phyloP scores from a whole-genome alignment of 148 eudicot genomes.

The Rhododendron williamsianum region DNA sequence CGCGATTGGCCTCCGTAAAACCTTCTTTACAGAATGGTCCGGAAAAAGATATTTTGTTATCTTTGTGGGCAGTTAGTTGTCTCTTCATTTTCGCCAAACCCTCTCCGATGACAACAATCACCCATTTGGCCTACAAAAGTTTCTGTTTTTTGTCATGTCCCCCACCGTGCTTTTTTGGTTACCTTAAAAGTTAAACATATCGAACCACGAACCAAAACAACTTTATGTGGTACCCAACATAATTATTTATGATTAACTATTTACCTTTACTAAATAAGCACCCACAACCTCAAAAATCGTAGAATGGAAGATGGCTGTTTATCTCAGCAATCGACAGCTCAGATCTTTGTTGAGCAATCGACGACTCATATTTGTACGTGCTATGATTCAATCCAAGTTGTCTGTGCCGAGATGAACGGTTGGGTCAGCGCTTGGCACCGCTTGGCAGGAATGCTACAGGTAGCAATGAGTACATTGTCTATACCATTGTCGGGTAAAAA shows the following conservation, averaged over 20 bases:
- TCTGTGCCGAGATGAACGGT: too few species aligned
- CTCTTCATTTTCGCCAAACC: background rate
- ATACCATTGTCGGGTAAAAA: background rate
- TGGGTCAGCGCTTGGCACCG: too few species aligned
- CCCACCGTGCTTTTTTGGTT: background rate
- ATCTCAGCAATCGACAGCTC: too few species aligned
- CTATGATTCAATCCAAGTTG: too few species aligned
- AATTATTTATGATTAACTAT: background rate
- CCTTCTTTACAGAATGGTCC: too few species aligned
- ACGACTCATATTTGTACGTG: too few species aligned
- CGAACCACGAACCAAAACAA: background rate
- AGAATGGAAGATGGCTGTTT: too few species aligned
- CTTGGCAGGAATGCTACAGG: too few species aligned
- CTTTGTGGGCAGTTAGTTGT: background rate
- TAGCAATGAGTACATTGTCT: too few species aligned
- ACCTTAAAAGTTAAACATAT: background rate
- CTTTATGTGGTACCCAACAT: background rate
- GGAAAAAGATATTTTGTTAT: background rate
- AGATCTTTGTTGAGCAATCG: too few species aligned
- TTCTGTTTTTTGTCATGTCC: background rate
- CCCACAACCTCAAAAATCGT: background rate
- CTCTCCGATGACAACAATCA: background rate
- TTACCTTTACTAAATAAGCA: background rate
- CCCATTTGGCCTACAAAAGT: background rate
- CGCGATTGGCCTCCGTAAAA: too few species aligned